Evolutionary conservation across 2,329 filamentous ascomycete genomes (phyloP).

Genomic region (Coniochaeta prunicola): DNA sequence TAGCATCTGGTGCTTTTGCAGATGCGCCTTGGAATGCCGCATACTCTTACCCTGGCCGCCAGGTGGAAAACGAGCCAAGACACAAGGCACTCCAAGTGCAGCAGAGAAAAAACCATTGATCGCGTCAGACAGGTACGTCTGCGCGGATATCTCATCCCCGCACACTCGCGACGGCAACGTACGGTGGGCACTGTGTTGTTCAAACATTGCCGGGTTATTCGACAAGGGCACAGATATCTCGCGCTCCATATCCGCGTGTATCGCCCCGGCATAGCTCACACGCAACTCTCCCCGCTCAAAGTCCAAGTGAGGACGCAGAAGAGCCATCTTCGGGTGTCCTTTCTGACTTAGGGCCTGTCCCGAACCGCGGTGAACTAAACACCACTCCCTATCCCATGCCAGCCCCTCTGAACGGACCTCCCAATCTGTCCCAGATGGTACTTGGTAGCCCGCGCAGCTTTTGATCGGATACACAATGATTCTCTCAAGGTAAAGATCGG

Average conservation of each 20-base stretch:
- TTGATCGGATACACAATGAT: conserved; percentile 87
- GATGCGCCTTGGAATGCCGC: conserved; percentile 65
- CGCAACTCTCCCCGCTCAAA: conserved; percentile 58
- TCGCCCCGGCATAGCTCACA: conserved; percentile 42
- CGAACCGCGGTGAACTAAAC: conserved; percentile 79
- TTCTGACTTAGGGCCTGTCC: conserved; percentile 85
- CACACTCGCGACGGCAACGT: conserved; percentile 63
- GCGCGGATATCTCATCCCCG: conserved; percentile 67
- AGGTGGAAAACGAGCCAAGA: conserved; percentile 75
- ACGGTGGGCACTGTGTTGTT: conserved; percentile 27
- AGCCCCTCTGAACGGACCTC: conserved; percentile 74
- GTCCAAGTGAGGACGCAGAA: conserved; percentile 70
- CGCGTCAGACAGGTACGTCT: conserved; percentile 57
- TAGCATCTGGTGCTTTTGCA: conserved; percentile 48
- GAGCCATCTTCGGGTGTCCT: conserved; percentile 76
- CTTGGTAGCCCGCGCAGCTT: conserved; percentile 73
- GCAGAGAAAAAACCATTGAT: conserved; percentile 73
- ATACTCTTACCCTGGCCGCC: conserved; percentile 50
- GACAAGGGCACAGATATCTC: conserved; percentile 56
- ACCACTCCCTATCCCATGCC: conserved; percentile 96
- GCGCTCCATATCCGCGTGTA: conserved; percentile 15
- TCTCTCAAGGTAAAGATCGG: conserved; percentile 47
- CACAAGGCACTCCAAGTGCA: conserved; percentile 70
- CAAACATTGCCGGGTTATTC: conserved; percentile 54
- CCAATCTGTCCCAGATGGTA: conserved; percentile 63